phyloP scores from a whole-genome alignment of 1,284 basidiomycete genomes.

The Cryptococcus wingfieldii region DNA sequence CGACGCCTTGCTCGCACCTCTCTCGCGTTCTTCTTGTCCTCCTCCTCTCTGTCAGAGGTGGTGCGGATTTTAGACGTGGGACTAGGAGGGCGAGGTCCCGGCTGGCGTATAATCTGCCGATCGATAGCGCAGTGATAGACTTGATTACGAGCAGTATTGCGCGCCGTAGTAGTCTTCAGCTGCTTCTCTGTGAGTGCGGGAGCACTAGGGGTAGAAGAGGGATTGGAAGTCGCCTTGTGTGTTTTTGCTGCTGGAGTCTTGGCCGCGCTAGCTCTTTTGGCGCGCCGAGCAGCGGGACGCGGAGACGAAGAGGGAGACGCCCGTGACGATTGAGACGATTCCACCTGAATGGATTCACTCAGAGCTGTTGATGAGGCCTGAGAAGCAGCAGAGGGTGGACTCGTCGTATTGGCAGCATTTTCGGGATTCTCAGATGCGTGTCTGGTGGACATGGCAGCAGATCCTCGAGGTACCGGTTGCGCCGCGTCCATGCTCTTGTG shows the following conservation, averaged over 20 bases:
- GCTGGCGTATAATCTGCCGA: slow-evolving; percentile 59
- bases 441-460: too few species aligned
- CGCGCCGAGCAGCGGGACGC: slow-evolving; percentile 7
- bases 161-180: slow-evolving; percentile 36
- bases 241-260: background rate
- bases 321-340: background rate
- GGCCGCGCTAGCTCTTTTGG: slow-evolving; percentile 20
- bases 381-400: background rate
- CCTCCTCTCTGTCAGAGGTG: slow-evolving; percentile 64
- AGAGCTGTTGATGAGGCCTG: too few species aligned
- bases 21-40: slow-evolving; percentile 60
- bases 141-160: slow-evolving; percentile 43
- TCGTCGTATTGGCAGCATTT: slow-evolving; percentile 18
- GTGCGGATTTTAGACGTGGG: slow-evolving; percentile 70
- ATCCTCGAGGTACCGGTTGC: too few species aligned
- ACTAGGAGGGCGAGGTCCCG: slow-evolving; percentile 69
- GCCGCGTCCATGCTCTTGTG: too few species aligned
- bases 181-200: slow-evolving; percentile 37
- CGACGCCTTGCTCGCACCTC: slow-evolving; percentile 64
- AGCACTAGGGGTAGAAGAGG: background rate
- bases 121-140: slow-evolving; percentile 47
- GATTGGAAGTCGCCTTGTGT: background rate
- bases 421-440: too few species aligned
- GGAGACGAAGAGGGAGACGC: slow-evolving; percentile 3
- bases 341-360: background rate